Evolutionary conservation across 23 red algal genomes (phyloP).

Genomic region (Gracilaria domingensis): DNA sequence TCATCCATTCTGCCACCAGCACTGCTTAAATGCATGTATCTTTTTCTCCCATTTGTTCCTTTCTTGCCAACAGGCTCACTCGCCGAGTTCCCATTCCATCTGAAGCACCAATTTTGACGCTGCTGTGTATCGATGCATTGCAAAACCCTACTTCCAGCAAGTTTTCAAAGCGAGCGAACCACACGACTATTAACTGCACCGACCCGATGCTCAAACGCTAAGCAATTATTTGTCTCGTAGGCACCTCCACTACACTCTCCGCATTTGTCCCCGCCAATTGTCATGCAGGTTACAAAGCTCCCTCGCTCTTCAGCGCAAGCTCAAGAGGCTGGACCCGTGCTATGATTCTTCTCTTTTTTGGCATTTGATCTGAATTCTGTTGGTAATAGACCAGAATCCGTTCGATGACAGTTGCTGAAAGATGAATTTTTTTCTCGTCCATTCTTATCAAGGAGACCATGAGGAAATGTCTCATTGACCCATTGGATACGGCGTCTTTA

Average conservation of each 20-base stretch:
- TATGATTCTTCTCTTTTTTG: neutral
- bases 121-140: neutral
- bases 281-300: neutral
- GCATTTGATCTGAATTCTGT: neutral
- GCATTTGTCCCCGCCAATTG: neutral
- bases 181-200: neutral
- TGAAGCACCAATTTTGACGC: neutral
- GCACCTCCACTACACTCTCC: neutral
- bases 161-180: neutral
- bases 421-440: neutral
- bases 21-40: neutral
- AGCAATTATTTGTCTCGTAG: neutral
- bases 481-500: neutral
- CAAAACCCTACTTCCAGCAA: neutral
- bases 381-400: neutral
- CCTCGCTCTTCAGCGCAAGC: neutral
- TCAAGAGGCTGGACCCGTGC: neutral
- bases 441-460: neutral
- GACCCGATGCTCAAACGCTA: neutral
- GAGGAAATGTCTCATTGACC: neutral
- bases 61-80: constrained; percentile 11
- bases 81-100: neutral
- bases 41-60: neutral
- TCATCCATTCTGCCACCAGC: neutral
- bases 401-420: neutral